Base-by-base conservation (phyloP, 1,284 basidiomycete genomes). In the Boletus holoroseus region DNA sequence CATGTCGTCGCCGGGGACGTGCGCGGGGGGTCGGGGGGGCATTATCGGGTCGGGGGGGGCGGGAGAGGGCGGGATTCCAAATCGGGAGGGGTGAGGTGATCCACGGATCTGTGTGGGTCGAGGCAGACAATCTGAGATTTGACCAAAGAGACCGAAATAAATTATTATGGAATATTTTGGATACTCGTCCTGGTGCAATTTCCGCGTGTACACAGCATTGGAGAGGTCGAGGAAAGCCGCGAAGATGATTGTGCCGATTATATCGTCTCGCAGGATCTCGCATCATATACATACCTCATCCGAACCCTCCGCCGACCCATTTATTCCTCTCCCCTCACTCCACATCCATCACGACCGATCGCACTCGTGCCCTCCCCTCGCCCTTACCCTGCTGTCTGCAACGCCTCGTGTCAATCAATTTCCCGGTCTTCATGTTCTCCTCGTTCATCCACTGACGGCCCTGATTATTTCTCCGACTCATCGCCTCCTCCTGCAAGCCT, bases 341-440 rank as follows among this genome's bases (percentile, higher is more conserved):
- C 56, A 39, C 22, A 51, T 44, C 30, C 56, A 59, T 64, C 64
- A 56, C 55, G 50, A 52, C 53, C 52, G 64, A 67, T 67, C 68
- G 59, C 44, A 62, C 64, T 64, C 65, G 68, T 69, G 66, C 53
- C 56, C 57, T 55, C 57, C 54, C 58, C 61, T 61, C 63, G 56
- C 70, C 71, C 65, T 66, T 62, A 60, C 67, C 68, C 62, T 72
- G 72, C 68, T 59, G 59, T 55, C 50, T 64, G 68, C 62, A 39
- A 62, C 65, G 68, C 75, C 76, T 72, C 74, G 76, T 76, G 74
- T 62, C 56, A 30, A 47, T 51, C 63, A 59, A 60, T 61, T 63
- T 62, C 61, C 64, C 70, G 60, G 62, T 62, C 69, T 76, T 72
- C 76, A 77, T 76, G 76, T 69, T 65, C 60, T 64, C 64, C 66